A percentile compares a stretch with the other conserved stretches of the same genome.
These are phyloP conservation scores for Linnemannia zychae DNA, from an alignment of 192 early-diverging fungal genomes.

Conservation along the genomic window DNA sequence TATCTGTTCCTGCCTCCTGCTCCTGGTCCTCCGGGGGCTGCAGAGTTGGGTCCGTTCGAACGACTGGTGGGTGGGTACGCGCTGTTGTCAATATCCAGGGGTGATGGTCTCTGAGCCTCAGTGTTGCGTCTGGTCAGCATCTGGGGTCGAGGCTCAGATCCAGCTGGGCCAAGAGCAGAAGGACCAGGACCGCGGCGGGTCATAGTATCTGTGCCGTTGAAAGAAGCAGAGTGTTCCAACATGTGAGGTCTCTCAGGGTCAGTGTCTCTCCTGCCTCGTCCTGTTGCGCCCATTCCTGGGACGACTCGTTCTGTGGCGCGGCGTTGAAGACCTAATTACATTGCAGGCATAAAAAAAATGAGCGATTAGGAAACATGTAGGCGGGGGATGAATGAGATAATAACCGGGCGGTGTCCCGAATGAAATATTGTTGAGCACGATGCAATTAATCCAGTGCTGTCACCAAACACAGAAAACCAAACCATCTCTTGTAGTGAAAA, in stretches of 20 bases:
- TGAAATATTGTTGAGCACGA: background rate
- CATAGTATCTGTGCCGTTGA: slow-evolving; percentile 27
- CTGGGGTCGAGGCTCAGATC: slow-evolving; percentile 32
- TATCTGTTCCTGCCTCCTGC: slow-evolving; percentile 24
- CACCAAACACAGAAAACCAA: background rate
- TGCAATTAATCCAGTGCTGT: background rate
- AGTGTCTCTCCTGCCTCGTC: slow-evolving; percentile 9
- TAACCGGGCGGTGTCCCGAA: slow-evolving; percentile 1
- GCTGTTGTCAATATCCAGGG: slow-evolving; percentile 24
- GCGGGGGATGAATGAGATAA: background rate
- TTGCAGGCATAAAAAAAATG: background rate
- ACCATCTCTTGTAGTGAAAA: background rate
- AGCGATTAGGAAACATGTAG: background rate
- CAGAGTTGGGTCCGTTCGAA: slow-evolving; percentile 8
- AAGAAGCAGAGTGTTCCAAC: slow-evolving; percentile 40
- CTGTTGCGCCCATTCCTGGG: slow-evolving; percentile 1
- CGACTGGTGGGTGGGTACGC: background rate
- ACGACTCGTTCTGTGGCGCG: slow-evolving; percentile 42
- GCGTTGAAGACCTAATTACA: slow-evolving; percentile 40
- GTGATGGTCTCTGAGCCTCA: slow-evolving; percentile 28
- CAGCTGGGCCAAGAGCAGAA: slow-evolving; percentile 39
- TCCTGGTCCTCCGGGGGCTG: slow-evolving; percentile 7
- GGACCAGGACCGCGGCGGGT: slow-evolving; percentile 20
- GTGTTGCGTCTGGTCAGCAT: slow-evolving; percentile 42
- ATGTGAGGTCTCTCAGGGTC: slow-evolving; percentile 34